Conservation (phyloP, 176 grass and related monocot species). For the Zoysia japonica region DNA sequence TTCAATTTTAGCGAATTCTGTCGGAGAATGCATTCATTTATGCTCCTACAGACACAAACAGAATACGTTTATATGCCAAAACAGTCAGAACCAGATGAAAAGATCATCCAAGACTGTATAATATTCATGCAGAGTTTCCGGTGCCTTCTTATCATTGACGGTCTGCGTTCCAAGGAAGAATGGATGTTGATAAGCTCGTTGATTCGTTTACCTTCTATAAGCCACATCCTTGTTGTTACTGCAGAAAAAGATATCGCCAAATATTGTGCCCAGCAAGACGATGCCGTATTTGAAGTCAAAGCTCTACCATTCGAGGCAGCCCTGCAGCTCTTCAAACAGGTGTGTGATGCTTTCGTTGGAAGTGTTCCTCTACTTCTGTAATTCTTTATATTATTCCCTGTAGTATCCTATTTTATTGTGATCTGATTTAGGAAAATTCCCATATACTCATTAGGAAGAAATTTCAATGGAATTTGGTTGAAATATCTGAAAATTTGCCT, state of each 20-base stretch:
- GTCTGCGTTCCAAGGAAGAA: background rate
- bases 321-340: background rate
- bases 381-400: too few relatives aligned
- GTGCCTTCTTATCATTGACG: slow-evolving; percentile 1
- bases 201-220: background rate
- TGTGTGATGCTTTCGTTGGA: too few relatives aligned
- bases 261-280: background rate
- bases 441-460: too few relatives aligned
- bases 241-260: background rate
- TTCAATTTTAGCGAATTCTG: background rate
- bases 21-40: background rate
- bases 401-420: too few relatives aligned
- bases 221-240: background rate
- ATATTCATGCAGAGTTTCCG: background rate
- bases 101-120: background rate
- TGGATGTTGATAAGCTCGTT: background rate
- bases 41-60: too few relatives aligned
- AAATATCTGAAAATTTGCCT: too few relatives aligned
- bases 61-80: too few relatives aligned
- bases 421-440: too few relatives aligned
- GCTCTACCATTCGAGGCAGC: background rate
- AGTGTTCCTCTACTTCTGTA: too few relatives aligned
- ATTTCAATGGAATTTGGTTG: too few relatives aligned
- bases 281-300: background rate
- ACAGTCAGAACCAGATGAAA: background rate